Evolutionary conservation across 78 protist species (phyloP).

Genomic region (Anaeramoeba flamelloides): DNA sequence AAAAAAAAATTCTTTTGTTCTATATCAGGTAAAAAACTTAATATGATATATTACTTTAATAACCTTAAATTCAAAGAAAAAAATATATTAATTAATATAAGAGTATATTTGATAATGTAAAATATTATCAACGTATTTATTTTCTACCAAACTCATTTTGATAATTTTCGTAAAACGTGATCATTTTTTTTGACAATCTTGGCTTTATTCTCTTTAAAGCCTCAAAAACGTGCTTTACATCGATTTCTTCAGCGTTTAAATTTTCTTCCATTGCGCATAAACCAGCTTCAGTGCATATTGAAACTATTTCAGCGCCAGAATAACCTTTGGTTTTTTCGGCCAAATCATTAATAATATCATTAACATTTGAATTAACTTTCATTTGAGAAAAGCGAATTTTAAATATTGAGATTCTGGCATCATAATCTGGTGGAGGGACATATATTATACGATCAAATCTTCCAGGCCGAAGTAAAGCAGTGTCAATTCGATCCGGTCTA

Average conservation of each 20-base stretch:
- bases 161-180: not conserved
- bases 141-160: too few relatives aligned
- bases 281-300: constrained; percentile 73
- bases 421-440: constrained; percentile 50
- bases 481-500: constrained; percentile 70
- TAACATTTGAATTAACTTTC: too few relatives aligned
- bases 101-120: too few relatives aligned
- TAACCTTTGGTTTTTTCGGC: constrained; percentile 36
- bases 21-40: too few relatives aligned
- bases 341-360: too few relatives aligned
- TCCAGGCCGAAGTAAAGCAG: constrained; percentile 80
- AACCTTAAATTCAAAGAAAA: too few relatives aligned
- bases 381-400: not conserved
- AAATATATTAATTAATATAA: too few relatives aligned
- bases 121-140: too few relatives aligned
- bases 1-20: too few relatives aligned
- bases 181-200: not conserved
- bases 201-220: not conserved
- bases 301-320: constrained; percentile 79
- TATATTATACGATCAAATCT: constrained; percentile 64
- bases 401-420: constrained; percentile 22
- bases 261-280: constrained; percentile 43
- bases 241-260: not conserved
- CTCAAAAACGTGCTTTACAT: constrained; percentile 1
- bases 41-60: too few relatives aligned